These are phyloP conservation scores for Lactarius tabidus DNA, from an alignment of 768 basidiomycete genomes.

Conservation along the genomic window DNA sequence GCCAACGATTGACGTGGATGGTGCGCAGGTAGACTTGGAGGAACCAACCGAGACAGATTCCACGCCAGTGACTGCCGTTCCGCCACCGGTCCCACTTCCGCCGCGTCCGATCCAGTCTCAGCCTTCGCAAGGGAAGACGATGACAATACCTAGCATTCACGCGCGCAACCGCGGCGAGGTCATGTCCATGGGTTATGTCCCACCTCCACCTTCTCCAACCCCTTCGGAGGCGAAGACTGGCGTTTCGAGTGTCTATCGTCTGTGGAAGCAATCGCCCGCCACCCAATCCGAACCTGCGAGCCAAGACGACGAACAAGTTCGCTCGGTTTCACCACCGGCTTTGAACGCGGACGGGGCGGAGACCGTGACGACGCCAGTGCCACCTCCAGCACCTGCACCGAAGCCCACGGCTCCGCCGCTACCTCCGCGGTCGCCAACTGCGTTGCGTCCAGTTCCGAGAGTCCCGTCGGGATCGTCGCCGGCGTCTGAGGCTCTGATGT, in stretches of 20 bases:
- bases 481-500: constrained; percentile 55
- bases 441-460: constrained; percentile 26
- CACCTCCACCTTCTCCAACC: constrained; percentile 45
- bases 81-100: constrained; percentile 21
- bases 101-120: constrained; percentile 63
- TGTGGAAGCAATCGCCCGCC: constrained; percentile 60
- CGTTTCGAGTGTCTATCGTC: constrained; percentile 65
- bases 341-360: constrained; percentile 5
- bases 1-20: constrained; percentile 9
- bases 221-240: constrained; percentile 41
- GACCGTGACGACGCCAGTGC: constrained; percentile 1
- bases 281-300: constrained; percentile 17
- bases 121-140: constrained; percentile 66
- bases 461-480: constrained; percentile 29
- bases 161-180: constrained; percentile 80
- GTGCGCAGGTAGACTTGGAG: constrained; percentile 3
- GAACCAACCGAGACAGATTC: neutral
- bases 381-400: constrained; percentile 6
- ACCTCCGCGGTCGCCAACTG: constrained; percentile 42
- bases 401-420: constrained; percentile 40
- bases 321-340: neutral
- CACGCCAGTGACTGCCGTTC: neutral
- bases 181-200: constrained; percentile 78
- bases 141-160: constrained; percentile 87
- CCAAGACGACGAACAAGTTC: constrained; percentile 8